Evolutionary conservation across 2,329 filamentous ascomycete genomes (phyloP).

Genomic region (Sclerotiophoma versabilis): DNA sequence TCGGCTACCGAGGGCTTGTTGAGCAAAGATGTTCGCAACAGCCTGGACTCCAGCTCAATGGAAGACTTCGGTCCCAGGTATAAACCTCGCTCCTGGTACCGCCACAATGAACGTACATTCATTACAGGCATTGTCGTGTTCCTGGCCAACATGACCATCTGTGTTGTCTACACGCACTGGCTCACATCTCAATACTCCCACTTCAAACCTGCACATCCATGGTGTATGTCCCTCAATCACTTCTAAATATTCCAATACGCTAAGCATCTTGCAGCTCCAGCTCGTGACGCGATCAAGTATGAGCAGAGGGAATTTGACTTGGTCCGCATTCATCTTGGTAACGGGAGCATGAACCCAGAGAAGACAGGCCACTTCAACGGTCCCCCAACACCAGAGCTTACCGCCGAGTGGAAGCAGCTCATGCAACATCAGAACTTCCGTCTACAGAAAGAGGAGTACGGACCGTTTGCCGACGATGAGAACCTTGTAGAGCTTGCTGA

Average conservation of each 20-base stretch:
- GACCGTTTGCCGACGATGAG: background rate
- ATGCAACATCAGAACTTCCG: conserved; percentile 3
- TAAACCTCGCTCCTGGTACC: background rate
- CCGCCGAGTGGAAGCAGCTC: background rate
- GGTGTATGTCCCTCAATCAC: background rate
- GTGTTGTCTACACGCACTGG: conserved; percentile 1
- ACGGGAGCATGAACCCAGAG: conserved; percentile 1
- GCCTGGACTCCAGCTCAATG: background rate
- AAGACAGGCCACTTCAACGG: background rate
- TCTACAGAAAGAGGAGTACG: background rate
- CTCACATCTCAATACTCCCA: conserved; percentile 2
- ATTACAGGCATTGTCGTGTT: background rate
- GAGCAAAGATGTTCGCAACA: background rate
- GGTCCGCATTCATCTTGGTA: background rate
- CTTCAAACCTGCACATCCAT: background rate
- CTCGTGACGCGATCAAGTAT: background rate
- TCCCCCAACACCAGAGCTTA: background rate
- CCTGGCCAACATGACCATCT: conserved; percentile 2
- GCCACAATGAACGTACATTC: background rate
- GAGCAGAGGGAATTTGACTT: background rate
- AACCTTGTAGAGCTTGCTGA: conserved; percentile 1
- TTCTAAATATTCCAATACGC: background rate
- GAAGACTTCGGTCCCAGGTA: background rate
- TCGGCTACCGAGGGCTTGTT: background rate
- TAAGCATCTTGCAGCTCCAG: background rate